Evolutionary conservation across 352 stramenopile species (phyloP).

Genomic region (Phytophthora nicotianae): DNA sequence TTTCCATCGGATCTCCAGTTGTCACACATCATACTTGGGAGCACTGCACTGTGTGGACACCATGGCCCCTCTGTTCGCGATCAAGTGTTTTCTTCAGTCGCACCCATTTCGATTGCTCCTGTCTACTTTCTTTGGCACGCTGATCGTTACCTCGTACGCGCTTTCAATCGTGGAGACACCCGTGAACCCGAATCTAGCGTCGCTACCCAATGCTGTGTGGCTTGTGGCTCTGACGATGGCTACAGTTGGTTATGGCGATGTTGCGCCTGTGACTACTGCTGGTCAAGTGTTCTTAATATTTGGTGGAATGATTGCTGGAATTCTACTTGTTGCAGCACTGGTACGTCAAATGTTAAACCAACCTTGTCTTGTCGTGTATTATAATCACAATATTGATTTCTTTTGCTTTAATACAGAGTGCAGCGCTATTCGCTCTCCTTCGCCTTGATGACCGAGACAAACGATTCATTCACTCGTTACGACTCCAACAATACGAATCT

Average conservation of each 20-base stretch:
- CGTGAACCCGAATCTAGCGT: conserved; percentile 65
- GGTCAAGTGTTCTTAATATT: conserved; percentile 68
- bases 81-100: conserved; percentile 80
- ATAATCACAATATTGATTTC: not conserved
- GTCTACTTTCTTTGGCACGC: conserved; percentile 40
- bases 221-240: conserved; percentile 79
- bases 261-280: conserved; percentile 53
- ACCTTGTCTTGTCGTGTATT: not conserved
- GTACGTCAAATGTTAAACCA: conserved; percentile 31
- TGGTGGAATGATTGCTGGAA: conserved; percentile 71
- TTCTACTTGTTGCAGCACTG: conserved; percentile 71
- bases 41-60: conserved; percentile 79
- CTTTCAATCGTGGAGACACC: conserved; percentile 71
- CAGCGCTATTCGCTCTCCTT: conserved; percentile 67
- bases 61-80: conserved; percentile 75
- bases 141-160: conserved; percentile 66
- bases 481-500: conserved; percentile 46
- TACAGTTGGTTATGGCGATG: conserved; percentile 78
- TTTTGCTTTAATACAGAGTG: conserved; percentile 44
- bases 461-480: conserved; percentile 61
- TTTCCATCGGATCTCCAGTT: conserved; percentile 36
- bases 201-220: conserved; percentile 67
- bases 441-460: conserved; percentile 60
- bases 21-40: conserved; percentile 76
- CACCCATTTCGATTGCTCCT: conserved; percentile 69